These are phyloP conservation scores for Saccharum spontaneum DNA, from an alignment of 176 grass and related monocot genomes.

Conservation along the genomic window DNA sequence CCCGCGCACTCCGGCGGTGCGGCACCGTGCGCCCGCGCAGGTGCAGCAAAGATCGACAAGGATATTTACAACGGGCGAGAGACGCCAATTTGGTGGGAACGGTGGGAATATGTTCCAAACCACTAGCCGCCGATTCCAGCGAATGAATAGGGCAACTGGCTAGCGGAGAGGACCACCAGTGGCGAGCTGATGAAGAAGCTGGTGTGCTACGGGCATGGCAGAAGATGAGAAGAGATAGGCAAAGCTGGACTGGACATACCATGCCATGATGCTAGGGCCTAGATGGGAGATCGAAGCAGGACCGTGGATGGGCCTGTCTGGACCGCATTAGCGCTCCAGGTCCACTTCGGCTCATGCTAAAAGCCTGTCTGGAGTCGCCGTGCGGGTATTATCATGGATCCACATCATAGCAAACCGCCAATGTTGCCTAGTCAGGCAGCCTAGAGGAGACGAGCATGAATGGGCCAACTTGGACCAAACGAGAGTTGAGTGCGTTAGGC, in stretches of 20 bases:
- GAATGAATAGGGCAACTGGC: not conserved
- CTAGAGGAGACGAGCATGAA: not conserved
- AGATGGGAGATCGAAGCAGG: not conserved
- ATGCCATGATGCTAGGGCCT: not conserved
- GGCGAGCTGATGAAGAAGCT: not conserved
- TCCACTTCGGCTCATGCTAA: too few species aligned
- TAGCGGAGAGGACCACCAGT: not conserved
- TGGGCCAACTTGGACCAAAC: not conserved
- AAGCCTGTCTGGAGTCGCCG: too few species aligned
- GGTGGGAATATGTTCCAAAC: not conserved
- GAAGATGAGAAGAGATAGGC: not conserved
- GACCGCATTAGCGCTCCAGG: not conserved
- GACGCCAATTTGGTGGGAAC: not conserved
- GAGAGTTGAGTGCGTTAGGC: not conserved
- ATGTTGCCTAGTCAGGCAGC: not conserved
- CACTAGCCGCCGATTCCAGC: not conserved
- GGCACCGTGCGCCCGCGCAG: not conserved
- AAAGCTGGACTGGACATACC: not conserved
- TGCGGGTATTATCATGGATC: not conserved
- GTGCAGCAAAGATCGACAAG: not conserved
- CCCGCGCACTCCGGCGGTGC: not conserved
- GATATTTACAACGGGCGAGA: too few species aligned
- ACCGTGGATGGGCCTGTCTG: not conserved
- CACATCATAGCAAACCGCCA: not conserved
- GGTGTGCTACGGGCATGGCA: too few species aligned